Base-by-base conservation (phyloP, 257 asterid species). In the Catharanthus roseus region DNA sequence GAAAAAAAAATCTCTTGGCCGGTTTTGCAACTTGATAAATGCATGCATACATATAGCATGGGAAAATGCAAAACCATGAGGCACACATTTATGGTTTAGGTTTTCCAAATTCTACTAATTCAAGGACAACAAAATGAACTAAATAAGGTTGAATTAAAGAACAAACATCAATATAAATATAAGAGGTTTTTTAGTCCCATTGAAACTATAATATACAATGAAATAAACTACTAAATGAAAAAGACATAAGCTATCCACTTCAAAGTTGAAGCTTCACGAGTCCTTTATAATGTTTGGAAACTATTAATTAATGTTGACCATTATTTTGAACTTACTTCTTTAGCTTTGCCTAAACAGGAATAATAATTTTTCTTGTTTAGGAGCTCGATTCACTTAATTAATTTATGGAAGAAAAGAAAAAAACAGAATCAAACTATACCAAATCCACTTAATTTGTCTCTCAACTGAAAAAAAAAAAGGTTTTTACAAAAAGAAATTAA, bases 21-120 rank as follows among this genome's bases (percentile, higher is more conserved):
- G 65, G 42, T 60, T 31, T 60, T 23, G 24, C 29, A 60, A 2
- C 3, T n/a, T n/a, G n/a, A n/a, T n/a, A n/a, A n/a, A n/a, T n/a
- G n/a, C n/a, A n/a, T n/a, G n/a, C n/a, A n/a, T n/a, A n/a, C 31
- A 29, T 11, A 8, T 5, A 29, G 24, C 67, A 62, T 62, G 67
- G 47, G 67, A 62, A 49, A 62, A 62, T 62, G 67, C 45, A 62
- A n/a, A 62, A 34, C 26, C 34, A n/a, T n/a, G 28, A 34, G 67
- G 45, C 34, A 62, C 67, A 62, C 67, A 36, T 62, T 62, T 62
- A 62, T 34, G 47, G 26, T 62, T 62, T 62, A 34, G 47, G 67
- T 62, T 62, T 19, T 34, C 67, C 18, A 33, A 39, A 61, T 61
- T 61, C 66, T 33, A 33, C 2, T n/a, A n/a, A n/a, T 33, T 16